Conservation (phyloP, 129 eudicot genomes). For the Flaveria ramosissima region DNA sequence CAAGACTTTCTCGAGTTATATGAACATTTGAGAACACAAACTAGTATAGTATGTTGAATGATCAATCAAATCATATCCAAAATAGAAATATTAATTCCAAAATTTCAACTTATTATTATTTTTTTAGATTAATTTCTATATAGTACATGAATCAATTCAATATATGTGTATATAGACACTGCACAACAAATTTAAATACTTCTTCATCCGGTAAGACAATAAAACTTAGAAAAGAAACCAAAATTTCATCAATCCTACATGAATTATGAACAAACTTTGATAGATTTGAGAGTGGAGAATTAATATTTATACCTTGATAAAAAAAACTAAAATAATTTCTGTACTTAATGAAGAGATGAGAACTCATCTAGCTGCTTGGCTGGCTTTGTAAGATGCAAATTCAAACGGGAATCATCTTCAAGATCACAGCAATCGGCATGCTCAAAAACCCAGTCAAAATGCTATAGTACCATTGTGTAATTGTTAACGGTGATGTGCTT, state of each 20-base stretch:
- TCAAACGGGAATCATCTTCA: constrained; percentile 59
- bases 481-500: constrained; percentile 73
- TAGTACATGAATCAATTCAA: not conserved
- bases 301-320: constrained; percentile 11
- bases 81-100: no score
- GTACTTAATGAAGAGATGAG: constrained; percentile 22
- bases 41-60: no score
- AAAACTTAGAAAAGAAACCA: not conserved
- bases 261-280: constrained; percentile 4
- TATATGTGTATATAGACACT: no score
- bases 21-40: no score
- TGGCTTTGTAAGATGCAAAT: not conserved
- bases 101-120: no score
- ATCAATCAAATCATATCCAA: no score
- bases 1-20: no score
- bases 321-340: constrained; percentile 16
- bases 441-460: constrained; percentile 73
- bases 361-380: constrained; percentile 4
- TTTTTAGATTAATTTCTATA: no score
- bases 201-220: no score
- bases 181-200: not conserved
- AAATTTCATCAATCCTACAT: constrained; percentile 6
- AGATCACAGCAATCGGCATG: constrained; percentile 84
- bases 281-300: not conserved
- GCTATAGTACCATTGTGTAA: constrained; percentile 69